Percentiles rank a stretch among this genome's conserved stretches.
Evolutionary conservation across 225 moss, liverwort and hornwort genomes (phyloP).

Genomic region (Climacium dendroides): DNA sequence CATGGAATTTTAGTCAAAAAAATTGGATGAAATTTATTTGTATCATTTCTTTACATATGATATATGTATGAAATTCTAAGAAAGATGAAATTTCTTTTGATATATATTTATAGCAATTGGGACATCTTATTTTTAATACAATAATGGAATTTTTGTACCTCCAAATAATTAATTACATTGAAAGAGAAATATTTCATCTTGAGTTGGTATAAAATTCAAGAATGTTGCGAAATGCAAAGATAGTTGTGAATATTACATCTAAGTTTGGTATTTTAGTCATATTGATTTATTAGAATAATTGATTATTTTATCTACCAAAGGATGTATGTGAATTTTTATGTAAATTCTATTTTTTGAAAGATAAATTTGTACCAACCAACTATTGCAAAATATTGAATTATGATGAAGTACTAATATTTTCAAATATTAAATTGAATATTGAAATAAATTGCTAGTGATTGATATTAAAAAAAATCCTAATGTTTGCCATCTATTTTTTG

Average conservation of each 20-base stretch:
- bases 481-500: background rate
- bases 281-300: background rate
- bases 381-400: background rate
- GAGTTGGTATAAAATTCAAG: background rate
- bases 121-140: background rate
- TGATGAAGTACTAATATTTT: background rate
- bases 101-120: background rate
- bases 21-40: no score
- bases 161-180: no score
- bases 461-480: background rate
- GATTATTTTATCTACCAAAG: background rate
- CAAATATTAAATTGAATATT: background rate
- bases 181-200: no score
- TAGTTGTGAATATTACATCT: no score
- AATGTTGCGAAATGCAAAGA: background rate
- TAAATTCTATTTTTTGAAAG: background rate
- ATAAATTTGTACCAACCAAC: background rate
- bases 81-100: background rate
- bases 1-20: background rate
- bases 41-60: background rate
- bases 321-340: background rate
- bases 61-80: background rate
- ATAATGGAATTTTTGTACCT: background rate
- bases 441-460: accelerated
- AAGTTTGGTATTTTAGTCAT: background rate